A percentile compares a stretch with the other conserved stretches of the same genome.
Evolutionary conservation across 441 rosid species (phyloP).

Genomic region (Macaranga tanarius): DNA sequence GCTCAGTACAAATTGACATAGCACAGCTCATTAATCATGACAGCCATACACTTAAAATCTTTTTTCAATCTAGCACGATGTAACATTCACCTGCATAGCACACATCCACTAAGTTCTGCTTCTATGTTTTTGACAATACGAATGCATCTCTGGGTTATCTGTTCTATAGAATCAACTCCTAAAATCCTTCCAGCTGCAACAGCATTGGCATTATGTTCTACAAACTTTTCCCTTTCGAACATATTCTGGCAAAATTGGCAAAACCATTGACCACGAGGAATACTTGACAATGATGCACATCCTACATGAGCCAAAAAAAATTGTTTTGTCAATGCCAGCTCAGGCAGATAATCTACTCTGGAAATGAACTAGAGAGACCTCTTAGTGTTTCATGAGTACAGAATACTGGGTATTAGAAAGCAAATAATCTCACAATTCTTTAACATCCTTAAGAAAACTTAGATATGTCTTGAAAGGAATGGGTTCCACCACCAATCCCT

Average conservation of each 20-base stretch:
- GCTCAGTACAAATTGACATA: constrained; percentile 2
- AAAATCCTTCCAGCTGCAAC: constrained; percentile 77
- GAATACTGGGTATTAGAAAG: not conserved
- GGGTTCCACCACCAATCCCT: not conserved
- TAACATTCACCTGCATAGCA: constrained; percentile 72
- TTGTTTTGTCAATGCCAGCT: constrained; percentile 17
- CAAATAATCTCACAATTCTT: not conserved
- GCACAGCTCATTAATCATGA: not conserved
- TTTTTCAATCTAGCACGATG: constrained; percentile 18
- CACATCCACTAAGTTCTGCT: constrained; percentile 72
- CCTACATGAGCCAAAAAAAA: constrained; percentile 43
- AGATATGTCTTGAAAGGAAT: not conserved
- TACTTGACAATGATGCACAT: constrained; percentile 69
- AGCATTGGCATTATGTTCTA: constrained; percentile 62
- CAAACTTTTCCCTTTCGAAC: constrained; percentile 60
- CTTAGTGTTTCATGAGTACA: not conserved
- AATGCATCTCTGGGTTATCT: constrained; percentile 76
- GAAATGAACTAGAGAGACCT: constrained; percentile 18
- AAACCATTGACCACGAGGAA: constrained; percentile 88
- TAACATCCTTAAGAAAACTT: not conserved
- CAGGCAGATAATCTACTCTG: constrained; percentile 12
- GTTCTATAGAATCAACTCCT: constrained; percentile 73
- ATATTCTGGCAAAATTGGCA: constrained; percentile 84
- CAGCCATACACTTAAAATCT: constrained; percentile 12
- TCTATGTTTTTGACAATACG: constrained; percentile 83